Evolutionary conservation across 192 early-diverging fungal genomes (phyloP).

Genomic region (Umbelopsis ramanniana): DNA sequence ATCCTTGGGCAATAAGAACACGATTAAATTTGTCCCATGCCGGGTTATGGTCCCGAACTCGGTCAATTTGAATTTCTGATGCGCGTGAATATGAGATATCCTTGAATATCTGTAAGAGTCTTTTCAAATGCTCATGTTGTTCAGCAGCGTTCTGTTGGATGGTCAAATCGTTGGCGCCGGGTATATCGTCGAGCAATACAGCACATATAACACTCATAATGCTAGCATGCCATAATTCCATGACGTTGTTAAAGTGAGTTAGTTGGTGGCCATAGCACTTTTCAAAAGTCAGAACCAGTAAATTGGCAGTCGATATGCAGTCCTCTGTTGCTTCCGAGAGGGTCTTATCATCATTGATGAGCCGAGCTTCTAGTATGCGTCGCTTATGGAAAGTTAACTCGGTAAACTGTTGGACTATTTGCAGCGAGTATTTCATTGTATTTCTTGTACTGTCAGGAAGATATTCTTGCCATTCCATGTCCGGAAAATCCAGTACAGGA

Average conservation of each 20-base stretch:
- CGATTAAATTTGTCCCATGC: conserved; percentile 18
- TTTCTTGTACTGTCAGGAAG: conserved; percentile 4
- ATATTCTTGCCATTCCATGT: conserved; percentile 11
- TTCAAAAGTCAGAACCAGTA: neutral
- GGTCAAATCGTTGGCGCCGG: neutral
- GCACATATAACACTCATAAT: conserved; percentile 17
- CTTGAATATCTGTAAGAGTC: conserved; percentile 4
- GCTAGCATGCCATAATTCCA: conserved; percentile 18
- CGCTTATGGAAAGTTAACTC: conserved; percentile 17
- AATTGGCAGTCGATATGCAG: neutral
- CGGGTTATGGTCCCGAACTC: conserved; percentile 3
- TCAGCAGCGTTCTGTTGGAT: neutral
- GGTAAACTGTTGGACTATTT: conserved; percentile 1
- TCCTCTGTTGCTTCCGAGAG: neutral
- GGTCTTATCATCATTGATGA: neutral
- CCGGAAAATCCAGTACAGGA: neutral
- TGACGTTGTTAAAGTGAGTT: conserved; percentile 12
- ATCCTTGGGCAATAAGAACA: conserved; percentile 13
- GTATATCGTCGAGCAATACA: neutral
- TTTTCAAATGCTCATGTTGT: neutral
- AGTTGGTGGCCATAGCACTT: conserved; percentile 8
- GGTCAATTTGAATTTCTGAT: conserved; percentile 7
- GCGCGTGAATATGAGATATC: conserved; percentile 7
- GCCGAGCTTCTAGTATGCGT: conserved; percentile 2
- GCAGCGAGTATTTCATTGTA: conserved; percentile 5